Evolutionary conservation across 2,329 filamentous ascomycete species (phyloP), one percentile per base, ranked within the genome.

Genomic region (Curvularia eragrostidis): DNA sequence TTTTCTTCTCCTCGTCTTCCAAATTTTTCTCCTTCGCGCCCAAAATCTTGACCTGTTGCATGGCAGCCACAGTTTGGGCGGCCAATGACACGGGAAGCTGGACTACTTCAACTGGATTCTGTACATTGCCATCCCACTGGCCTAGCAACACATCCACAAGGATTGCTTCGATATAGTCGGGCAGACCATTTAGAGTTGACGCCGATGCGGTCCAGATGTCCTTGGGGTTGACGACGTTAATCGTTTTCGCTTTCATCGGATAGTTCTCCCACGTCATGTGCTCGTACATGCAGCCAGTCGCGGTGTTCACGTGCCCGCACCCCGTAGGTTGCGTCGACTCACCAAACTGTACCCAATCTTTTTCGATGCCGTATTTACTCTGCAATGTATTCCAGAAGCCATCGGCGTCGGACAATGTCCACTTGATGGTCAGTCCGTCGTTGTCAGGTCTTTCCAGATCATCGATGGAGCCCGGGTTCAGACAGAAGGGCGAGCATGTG

Each of bases 1-100:
- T 44, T 1, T 44, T 44, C 42, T 44, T 44, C 42, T 44, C 42
- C 42, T 44, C 42, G 23, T 44, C 42, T 24, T 44, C 42, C 23
- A 21, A 21, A 7, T 24, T 24, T 44, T 44, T 44, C 1, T 44
- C 42, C 23, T 44, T 44, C 42, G 42, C 42, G 34, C 34, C 34
- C 34, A 38, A 38, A 10, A 38, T 38, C 34, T 38, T 38, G 34
- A 38, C 34, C 23, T 44, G 19, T 24, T 44, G 19, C 42, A 44
- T 44, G 0, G 42, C 19, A 24, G 19, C 42, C 42, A 44, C 42
- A 44, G 42, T 24, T 44, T 44, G 42, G 19, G 42, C 42, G 42
- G 23, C 19, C 19, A 44, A 24, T 23, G 23, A 44, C 19, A 44
- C 42, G 19, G 42, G 42, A 21, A 44, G 19, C 23, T 21, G 23